Percentiles rank a stretch among this genome's conserved stretches.
Conservation (phyloP, 108 stramenopile genomes). For the Seminavis robusta region DNA sequence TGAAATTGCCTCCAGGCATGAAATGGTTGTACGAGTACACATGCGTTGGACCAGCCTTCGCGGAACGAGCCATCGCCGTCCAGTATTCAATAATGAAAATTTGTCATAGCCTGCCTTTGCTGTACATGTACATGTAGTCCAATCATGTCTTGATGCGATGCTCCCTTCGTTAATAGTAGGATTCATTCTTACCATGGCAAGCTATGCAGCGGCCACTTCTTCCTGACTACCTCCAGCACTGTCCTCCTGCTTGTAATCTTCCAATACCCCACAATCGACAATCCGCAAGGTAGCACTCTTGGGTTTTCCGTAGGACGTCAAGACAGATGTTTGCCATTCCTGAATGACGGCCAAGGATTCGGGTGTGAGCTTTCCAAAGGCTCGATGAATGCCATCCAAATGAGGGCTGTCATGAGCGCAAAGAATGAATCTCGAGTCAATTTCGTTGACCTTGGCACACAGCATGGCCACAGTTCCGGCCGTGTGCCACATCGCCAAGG, state of each 20-base stretch:
- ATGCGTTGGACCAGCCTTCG: too few relatives aligned
- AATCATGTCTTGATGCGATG: too few relatives aligned
- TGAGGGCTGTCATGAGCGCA: constrained; percentile 63
- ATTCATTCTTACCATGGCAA: too few relatives aligned
- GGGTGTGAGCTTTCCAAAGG: constrained; percentile 72
- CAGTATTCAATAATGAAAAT: too few relatives aligned
- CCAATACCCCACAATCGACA: constrained; percentile 50
- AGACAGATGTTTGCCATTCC: constrained; percentile 53
- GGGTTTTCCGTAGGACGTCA: constrained; percentile 71
- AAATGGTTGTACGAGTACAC: too few relatives aligned
- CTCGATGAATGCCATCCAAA: constrained; percentile 80
- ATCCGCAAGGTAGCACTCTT: constrained; percentile 50
- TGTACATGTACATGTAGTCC: too few relatives aligned
- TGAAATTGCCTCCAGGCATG: too few relatives aligned
- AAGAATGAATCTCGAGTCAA: constrained; percentile 78
- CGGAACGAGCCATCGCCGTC: too few relatives aligned
- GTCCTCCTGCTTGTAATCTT: constrained; percentile 5
- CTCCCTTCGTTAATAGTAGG: too few relatives aligned
- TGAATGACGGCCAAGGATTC: constrained; percentile 60
- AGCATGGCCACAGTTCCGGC: constrained; percentile 75
- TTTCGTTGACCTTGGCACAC: constrained; percentile 62
- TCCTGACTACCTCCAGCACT: too few relatives aligned
- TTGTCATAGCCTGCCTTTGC: too few relatives aligned
- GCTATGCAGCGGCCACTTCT: too few relatives aligned
- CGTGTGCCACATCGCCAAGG: constrained; percentile 41